Percentiles rank a stretch among this genome's conserved stretches.
These are phyloP conservation scores for Conringia planisiliqua DNA, from an alignment of 345 rosid species.

Conservation along the genomic window DNA sequence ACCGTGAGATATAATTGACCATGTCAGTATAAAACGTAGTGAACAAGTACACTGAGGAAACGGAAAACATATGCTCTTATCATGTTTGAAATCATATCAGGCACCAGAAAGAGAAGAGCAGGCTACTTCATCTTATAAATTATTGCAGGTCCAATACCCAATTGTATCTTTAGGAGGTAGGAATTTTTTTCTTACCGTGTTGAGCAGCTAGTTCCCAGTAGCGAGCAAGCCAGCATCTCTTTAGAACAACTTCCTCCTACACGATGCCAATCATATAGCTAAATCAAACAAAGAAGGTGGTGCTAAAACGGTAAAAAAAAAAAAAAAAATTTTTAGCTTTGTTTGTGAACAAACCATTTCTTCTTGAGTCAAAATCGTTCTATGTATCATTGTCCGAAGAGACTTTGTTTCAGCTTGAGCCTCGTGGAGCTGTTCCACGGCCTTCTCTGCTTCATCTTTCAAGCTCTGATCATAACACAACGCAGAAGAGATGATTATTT, in stretches of 20 bases:
- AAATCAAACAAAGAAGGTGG: slow-evolving; percentile 10
- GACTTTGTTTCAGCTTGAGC: slow-evolving; percentile 84
- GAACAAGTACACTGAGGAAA: background rate
- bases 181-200: slow-evolving; percentile 48
- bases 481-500: background rate
- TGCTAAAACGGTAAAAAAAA: slow-evolving; percentile 1
- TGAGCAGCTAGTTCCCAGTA: slow-evolving; percentile 94
- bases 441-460: slow-evolving; percentile 64
- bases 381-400: slow-evolving; percentile 82
- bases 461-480: slow-evolving; percentile 46
- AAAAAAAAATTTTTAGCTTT: background rate
- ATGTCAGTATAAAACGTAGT: background rate
- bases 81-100: background rate
- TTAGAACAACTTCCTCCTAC: slow-evolving; percentile 97
- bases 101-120: background rate
- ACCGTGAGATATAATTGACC: no score
- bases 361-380: slow-evolving; percentile 82
- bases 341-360: slow-evolving; percentile 63
- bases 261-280: slow-evolving; percentile 12
- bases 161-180: background rate
- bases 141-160: background rate
- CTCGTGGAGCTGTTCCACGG: slow-evolving; percentile 63
- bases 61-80: background rate
- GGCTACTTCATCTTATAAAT: background rate
- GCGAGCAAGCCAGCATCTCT: slow-evolving; percentile 99